Evolutionary conservation across 306 rosid species (phyloP).

Genomic region (Luffa acutangula): DNA sequence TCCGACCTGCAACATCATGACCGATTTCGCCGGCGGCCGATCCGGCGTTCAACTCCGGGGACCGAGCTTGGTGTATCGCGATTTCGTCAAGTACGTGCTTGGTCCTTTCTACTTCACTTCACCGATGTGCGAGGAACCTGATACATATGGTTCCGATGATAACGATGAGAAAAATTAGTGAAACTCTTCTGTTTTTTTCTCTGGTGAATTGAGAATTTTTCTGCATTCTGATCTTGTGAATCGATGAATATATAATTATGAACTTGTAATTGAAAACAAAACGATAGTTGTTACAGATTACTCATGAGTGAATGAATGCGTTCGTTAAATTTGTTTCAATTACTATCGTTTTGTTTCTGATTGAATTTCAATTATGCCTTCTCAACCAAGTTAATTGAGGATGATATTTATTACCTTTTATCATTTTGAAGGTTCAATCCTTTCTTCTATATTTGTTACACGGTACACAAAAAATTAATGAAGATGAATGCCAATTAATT

Average conservation of each 20-base stretch:
- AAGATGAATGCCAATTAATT: too few species aligned
- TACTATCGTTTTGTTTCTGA: neutral
- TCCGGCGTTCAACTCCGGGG: constrained; percentile 38
- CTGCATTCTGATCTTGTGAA: neutral
- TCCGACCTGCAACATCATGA: constrained; percentile 49
- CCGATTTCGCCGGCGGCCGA: constrained; percentile 52
- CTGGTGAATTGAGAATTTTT: neutral
- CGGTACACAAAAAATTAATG: too few species aligned
- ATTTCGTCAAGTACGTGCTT: constrained; percentile 26
- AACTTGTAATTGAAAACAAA: neutral
- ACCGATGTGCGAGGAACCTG: constrained; percentile 63
- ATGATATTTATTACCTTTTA: too few species aligned
- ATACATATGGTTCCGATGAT: neutral
- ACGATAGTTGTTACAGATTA: neutral
- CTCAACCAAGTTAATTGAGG: too few species aligned
- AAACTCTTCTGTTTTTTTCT: neutral
- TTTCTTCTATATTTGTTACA: too few species aligned
- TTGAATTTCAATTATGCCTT: too few species aligned
- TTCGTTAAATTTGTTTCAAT: neutral
- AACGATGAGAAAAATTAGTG: neutral
- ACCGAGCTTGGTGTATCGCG: constrained; percentile 36
- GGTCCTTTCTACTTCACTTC: constrained; percentile 56
- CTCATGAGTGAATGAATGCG: neutral
- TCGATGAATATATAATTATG: neutral
- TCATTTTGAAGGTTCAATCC: too few species aligned